Evolutionary conservation across 1,284 basidiomycete genomes (phyloP).

Genomic region (Grifola frondosa): DNA sequence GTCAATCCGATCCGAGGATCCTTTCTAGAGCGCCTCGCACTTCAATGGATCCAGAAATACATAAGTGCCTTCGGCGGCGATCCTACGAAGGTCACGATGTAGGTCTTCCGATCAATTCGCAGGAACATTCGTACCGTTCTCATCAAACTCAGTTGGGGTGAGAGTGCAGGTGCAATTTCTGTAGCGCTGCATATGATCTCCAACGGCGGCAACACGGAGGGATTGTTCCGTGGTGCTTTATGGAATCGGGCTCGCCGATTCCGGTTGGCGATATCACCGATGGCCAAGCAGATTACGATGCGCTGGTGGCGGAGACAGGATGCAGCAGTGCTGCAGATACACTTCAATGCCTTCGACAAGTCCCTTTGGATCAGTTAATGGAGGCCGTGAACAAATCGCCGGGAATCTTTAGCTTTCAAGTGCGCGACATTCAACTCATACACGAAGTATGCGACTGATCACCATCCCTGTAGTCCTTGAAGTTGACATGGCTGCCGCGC

Average conservation of each 20-base stretch:
- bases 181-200: slow-evolving; percentile 32
- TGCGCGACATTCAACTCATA: not conserved
- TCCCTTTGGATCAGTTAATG: slow-evolving; percentile 31
- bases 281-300: slow-evolving; percentile 35
- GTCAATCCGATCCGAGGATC: slow-evolving; percentile 1
- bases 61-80: slow-evolving; percentile 66
- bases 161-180: slow-evolving; percentile 43
- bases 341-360: slow-evolving; percentile 39
- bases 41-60: slow-evolving; percentile 52
- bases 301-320: slow-evolving; percentile 30
- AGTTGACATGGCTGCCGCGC: slow-evolving; percentile 35
- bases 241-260: slow-evolving; percentile 37
- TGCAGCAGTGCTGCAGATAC: slow-evolving; percentile 35
- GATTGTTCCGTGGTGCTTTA: slow-evolving; percentile 36
- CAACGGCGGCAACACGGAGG: slow-evolving; percentile 32
- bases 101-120: slow-evolving; percentile 17
- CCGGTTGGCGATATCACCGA: slow-evolving; percentile 31
- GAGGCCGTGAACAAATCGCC: slow-evolving; percentile 31
- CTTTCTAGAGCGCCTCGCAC: slow-evolving; percentile 23
- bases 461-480: slow-evolving; percentile 15
- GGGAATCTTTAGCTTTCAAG: slow-evolving; percentile 28
- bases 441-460: not conserved
- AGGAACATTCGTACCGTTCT: not conserved
- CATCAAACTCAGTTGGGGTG: slow-evolving; percentile 34
- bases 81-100: slow-evolving; percentile 57